Evolutionary conservation across 2,329 filamentous ascomycete species (phyloP).

Genomic region (Penicillium palitans): DNA sequence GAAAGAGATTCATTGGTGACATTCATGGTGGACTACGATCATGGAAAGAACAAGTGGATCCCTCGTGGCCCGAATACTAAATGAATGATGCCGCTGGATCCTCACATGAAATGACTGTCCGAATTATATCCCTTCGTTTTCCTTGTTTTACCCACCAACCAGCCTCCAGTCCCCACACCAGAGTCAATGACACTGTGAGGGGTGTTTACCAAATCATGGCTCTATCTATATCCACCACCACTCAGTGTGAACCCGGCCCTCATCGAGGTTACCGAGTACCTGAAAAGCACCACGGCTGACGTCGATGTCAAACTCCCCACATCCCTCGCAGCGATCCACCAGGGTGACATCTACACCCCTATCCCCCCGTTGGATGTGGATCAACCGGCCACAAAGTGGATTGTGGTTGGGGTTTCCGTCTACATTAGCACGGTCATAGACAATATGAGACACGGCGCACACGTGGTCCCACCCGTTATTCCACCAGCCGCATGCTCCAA

Average conservation of each 20-base stretch:
- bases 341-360: slow-evolving; percentile 63
- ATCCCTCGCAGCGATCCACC: slow-evolving; percentile 65
- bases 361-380: slow-evolving; percentile 61
- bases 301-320: slow-evolving; percentile 52
- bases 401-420: slow-evolving; percentile 63
- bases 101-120: not conserved
- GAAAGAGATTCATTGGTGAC: slow-evolving; percentile 41
- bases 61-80: slow-evolving; percentile 44
- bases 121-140: not conserved
- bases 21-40: slow-evolving; percentile 45
- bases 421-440: slow-evolving; percentile 62
- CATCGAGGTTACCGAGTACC: slow-evolving; percentile 47
- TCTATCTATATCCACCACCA: slow-evolving; percentile 48
- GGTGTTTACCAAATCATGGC: no score
- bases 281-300: slow-evolving; percentile 52
- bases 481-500: slow-evolving; percentile 68
- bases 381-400: slow-evolving; percentile 64
- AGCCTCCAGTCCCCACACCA: not conserved
- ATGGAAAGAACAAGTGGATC: slow-evolving; percentile 47
- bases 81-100: not conserved
- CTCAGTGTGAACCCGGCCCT: slow-evolving; percentile 50
- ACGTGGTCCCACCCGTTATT: slow-evolving; percentile 59
- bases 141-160: not conserved
- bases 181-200: not conserved
- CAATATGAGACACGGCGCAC: slow-evolving; percentile 64